phyloP scores from a whole-genome alignment of 805 yeast genomes.

The Cyberlindnera lachancei region DNA sequence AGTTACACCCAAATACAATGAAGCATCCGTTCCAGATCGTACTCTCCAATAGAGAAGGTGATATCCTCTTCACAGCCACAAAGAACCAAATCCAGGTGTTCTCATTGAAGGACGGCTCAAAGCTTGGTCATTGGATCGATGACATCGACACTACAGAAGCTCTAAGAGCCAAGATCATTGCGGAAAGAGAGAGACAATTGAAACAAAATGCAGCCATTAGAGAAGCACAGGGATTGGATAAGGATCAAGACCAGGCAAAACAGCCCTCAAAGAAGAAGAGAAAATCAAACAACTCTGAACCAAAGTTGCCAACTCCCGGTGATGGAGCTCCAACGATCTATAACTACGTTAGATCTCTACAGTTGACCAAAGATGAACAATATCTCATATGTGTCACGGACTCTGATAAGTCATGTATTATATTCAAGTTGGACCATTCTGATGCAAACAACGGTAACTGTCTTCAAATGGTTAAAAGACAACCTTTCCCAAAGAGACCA shows the following conservation, averaged over 20 bases:
- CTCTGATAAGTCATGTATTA: constrained; percentile 71
- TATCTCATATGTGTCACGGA: constrained; percentile 67
- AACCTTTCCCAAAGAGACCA: constrained; percentile 88
- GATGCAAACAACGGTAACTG: constrained; percentile 25
- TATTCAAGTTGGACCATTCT: constrained; percentile 48
- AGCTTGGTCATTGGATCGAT: constrained; percentile 60
- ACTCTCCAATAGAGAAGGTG: constrained; percentile 36
- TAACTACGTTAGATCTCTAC: constrained; percentile 61
- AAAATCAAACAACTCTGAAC: constrained; percentile 28
- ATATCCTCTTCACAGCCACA: constrained; percentile 45
- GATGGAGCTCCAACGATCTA: constrained; percentile 62
- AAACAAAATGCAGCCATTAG: constrained; percentile 26
- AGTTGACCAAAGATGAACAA: constrained; percentile 43
- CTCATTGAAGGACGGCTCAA: constrained; percentile 29
- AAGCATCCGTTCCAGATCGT: constrained; percentile 69
- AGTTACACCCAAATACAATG: too few species aligned
- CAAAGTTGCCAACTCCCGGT: constrained; percentile 56
- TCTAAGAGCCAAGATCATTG: constrained; percentile 41
- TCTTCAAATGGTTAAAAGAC: constrained; percentile 53
- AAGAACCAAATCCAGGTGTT: constrained; percentile 55
- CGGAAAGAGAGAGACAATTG: constrained; percentile 27
- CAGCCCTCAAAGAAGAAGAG: constrained; percentile 27
- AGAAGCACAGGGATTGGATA: constrained; percentile 21
- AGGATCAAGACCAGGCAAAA: too few species aligned
- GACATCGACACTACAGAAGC: constrained; percentile 39